These are phyloP conservation scores for Metschnikowia hibisci DNA, from an alignment of 805 yeast genomes.

Conservation along the genomic window DNA sequence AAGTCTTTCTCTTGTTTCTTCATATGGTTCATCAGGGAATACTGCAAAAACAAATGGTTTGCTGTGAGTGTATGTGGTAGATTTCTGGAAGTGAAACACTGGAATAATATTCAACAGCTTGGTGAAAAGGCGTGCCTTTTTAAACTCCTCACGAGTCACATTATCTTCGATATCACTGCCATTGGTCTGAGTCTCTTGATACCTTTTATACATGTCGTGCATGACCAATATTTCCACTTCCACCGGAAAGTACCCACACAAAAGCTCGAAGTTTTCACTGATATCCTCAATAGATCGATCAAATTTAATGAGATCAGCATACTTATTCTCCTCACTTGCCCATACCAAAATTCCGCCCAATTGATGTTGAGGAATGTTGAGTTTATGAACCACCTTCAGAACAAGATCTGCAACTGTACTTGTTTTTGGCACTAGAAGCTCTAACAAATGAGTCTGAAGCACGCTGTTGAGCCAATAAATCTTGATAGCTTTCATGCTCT, in stretches of 20 bases:
- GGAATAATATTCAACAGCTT: conserved; percentile 47
- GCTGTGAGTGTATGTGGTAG: conserved; percentile 67
- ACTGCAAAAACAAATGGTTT: conserved; percentile 78
- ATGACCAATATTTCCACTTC: conserved; percentile 37
- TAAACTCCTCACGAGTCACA: conserved; percentile 15
- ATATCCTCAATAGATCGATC: conserved; percentile 33
- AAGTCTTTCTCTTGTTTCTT: conserved; percentile 61
- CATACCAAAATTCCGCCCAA: conserved; percentile 51
- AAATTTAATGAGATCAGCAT: conserved; percentile 35
- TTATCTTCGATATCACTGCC: conserved; percentile 26
- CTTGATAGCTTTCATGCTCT: conserved; percentile 62
- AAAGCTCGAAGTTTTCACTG: conserved; percentile 33
- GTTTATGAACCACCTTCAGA: conserved; percentile 51
- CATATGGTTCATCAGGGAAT: conserved; percentile 61
- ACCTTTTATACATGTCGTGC: conserved; percentile 32
- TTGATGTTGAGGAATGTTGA: conserved; percentile 47
- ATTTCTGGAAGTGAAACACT: conserved; percentile 75
- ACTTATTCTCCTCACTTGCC: conserved; percentile 45
- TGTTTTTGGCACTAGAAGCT: conserved; percentile 62
- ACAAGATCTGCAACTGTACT: conserved; percentile 56
- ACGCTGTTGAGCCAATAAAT: conserved; percentile 71
- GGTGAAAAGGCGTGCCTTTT: conserved; percentile 19
- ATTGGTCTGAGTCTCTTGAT: conserved; percentile 17
- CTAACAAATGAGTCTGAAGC: conserved; percentile 63
- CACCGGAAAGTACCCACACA: conserved; percentile 41